A percentile compares a stretch with the other conserved stretches of the same genome.
These are phyloP conservation scores for Avena eriantha DNA, from an alignment of 176 grass and related monocot genomes.

Conservation along the genomic window DNA sequence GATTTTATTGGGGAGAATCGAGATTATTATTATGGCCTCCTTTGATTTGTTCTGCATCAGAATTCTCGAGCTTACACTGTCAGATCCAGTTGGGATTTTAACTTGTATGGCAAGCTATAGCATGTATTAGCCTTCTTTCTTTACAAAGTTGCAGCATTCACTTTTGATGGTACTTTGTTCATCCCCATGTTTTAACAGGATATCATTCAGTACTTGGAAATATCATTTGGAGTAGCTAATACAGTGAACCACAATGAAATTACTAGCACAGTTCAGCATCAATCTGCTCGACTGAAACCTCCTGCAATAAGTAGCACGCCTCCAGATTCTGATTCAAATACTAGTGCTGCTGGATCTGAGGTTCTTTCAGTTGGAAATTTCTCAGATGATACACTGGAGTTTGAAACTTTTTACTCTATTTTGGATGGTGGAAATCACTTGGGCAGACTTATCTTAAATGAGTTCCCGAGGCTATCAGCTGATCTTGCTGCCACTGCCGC, in stretches of 20 bases:
- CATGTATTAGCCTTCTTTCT: slow-evolving; percentile 27
- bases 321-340: slow-evolving; percentile 58
- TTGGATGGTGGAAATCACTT: slow-evolving; percentile 69
- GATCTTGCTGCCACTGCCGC: slow-evolving; percentile 72
- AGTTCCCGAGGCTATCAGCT: slow-evolving; percentile 67
- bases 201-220: slow-evolving; percentile 97
- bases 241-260: slow-evolving; percentile 68
- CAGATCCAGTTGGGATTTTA: slow-evolving; percentile 19
- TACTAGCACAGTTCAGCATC: slow-evolving; percentile 66
- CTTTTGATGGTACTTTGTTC: slow-evolving; percentile 27
- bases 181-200: slow-evolving; percentile 60
- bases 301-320: slow-evolving; percentile 48
- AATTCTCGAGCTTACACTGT: slow-evolving; percentile 15
- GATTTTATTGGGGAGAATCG: slow-evolving; percentile 26
- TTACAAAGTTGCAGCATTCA: slow-evolving; percentile 11
- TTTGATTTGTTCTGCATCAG: neutral
- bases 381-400: slow-evolving; percentile 79
- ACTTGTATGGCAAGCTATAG: neutral
- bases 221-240: slow-evolving; percentile 82
- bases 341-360: slow-evolving; percentile 55
- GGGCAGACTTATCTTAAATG: slow-evolving; percentile 59
- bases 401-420: slow-evolving; percentile 74
- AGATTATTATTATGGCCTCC: neutral
- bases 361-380: slow-evolving; percentile 62
- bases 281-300: slow-evolving; percentile 59